Base-by-base conservation (phyloP, 2,329 filamentous ascomycete species). In the Trichophyton simii region DNA sequence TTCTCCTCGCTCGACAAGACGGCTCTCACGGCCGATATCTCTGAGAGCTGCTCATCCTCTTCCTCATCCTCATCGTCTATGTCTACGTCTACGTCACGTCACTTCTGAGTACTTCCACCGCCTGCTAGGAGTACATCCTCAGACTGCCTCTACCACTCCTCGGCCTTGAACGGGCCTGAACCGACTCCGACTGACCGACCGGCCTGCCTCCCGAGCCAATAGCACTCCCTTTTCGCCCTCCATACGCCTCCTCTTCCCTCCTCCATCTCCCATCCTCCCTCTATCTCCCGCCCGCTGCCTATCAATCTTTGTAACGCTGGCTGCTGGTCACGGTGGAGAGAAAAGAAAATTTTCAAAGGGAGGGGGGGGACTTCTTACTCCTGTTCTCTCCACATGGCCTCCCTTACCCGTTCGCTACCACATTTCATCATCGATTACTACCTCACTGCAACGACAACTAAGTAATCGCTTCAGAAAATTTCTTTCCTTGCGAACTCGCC, bases 171-270 rank as follows among this genome's bases (percentile, higher is more conserved):
- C 50, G 50, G 50, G 7, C 22, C 50, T 54, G 22, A 54, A 54
- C 22, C 50, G 50, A 54, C 50, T 31, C 50, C 50, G 50, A 54
- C 50, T 44, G 15, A 54, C 50, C 50, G 50, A 54, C 50, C 50
- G 50, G 50, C 22, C 22, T 54, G 22, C 50, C 28, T 34, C 22
- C 50, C 50, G 50, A 54, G 50, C 50, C 50, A 54, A 54, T 54
- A 44, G 8, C 41, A 44, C 13, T 15, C 1, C 6, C 41, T 13
- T 13, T 15, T 13, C 38, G 8, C 9, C 38, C 25, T 28, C 25
- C 25, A 28, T 6, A 28, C 25, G 25, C 25, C 25, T 28, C 25
- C 25, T 18, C 5, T 2, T 22, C 3, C 31, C 31, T 34, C 8
- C 31, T 36, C 34, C 34, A 36, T 36, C 34, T 36, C 18, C 18